These are phyloP conservation scores for Vigna unguiculata DNA, from an alignment of 306 rosid genomes.

Conservation along the genomic window DNA sequence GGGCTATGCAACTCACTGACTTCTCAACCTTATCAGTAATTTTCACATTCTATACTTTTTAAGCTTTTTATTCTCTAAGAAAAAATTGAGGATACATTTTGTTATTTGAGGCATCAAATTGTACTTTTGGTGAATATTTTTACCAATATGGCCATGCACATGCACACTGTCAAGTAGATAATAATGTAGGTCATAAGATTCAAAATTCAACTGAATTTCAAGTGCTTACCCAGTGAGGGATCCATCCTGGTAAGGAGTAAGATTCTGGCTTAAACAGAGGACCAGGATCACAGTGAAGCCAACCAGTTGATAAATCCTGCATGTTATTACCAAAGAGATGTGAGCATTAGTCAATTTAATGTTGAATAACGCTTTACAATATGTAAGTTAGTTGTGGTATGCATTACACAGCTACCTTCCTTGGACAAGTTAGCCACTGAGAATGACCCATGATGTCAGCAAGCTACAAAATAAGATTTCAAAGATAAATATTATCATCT, in stretches of 20 bases:
- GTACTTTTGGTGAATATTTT: background rate
- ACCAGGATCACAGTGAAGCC: slow-evolving; percentile 98
- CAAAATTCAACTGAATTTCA: slow-evolving; percentile 34
- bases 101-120: slow-evolving; percentile 19
- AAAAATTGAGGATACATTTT: slow-evolving; percentile 12
- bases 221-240: slow-evolving; percentile 74
- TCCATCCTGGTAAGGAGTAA: slow-evolving; percentile 69
- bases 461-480: slow-evolving; percentile 72
- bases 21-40: background rate
- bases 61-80: background rate
- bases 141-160: background rate
- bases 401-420: slow-evolving; percentile 71
- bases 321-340: slow-evolving; percentile 42
- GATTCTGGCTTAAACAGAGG: slow-evolving; percentile 84
- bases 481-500: slow-evolving; percentile 35
- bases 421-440: slow-evolving; percentile 94
- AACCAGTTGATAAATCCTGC: slow-evolving; percentile 93
- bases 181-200: slow-evolving; percentile 20
- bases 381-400: slow-evolving; percentile 23
- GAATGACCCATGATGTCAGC: slow-evolving; percentile 89
- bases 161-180: slow-evolving; percentile 12
- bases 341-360: slow-evolving; percentile 38
- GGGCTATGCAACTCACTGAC: background rate
- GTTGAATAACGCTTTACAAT: slow-evolving; percentile 32
- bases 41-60: background rate